Percentiles rank a stretch among this genome's conserved stretches.
These are phyloP conservation scores for Ascochyta koolunga DNA, from an alignment of 2,329 filamentous ascomycete species.

Conservation along the genomic window DNA sequence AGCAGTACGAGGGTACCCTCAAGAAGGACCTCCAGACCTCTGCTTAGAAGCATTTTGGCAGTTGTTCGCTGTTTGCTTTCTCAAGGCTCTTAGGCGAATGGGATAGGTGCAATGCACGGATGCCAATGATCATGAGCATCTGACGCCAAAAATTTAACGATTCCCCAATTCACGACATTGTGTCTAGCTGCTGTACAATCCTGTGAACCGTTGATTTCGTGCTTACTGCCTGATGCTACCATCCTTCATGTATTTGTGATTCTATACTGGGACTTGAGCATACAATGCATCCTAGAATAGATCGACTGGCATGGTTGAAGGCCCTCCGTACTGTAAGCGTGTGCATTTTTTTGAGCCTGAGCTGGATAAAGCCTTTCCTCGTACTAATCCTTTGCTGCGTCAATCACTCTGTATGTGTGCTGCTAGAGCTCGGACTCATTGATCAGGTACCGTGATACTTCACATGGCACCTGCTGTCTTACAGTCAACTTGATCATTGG, in stretches of 20 bases:
- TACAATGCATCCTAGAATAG: too few relatives aligned
- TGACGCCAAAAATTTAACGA: slow-evolving; percentile 47
- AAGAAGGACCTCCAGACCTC: slow-evolving; percentile 87
- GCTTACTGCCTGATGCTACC: neutral
- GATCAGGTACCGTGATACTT: too few relatives aligned
- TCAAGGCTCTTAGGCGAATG: slow-evolving; percentile 46
- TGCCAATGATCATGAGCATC: slow-evolving; percentile 41
- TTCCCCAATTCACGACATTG: slow-evolving; percentile 41
- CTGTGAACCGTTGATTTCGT: neutral
- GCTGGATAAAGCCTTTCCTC: too few relatives aligned
- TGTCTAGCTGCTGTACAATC: neutral
- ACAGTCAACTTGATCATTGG: too few relatives aligned
- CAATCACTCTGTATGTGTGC: too few relatives aligned
- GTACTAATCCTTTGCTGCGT: too few relatives aligned
- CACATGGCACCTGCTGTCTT: too few relatives aligned
- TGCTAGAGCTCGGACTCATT: too few relatives aligned
- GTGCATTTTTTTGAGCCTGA: too few relatives aligned
- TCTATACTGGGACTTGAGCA: too few relatives aligned
- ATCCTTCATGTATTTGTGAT: neutral
- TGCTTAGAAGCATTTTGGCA: slow-evolving; percentile 52
- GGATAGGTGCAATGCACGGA: slow-evolving; percentile 43
- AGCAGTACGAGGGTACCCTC: slow-evolving; percentile 95
- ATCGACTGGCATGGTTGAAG: too few relatives aligned
- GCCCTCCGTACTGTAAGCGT: too few relatives aligned
- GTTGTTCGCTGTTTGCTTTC: slow-evolving; percentile 40